Base-by-base conservation (phyloP, 441 rosid genomes). In the Eutrema salsugineum region DNA sequence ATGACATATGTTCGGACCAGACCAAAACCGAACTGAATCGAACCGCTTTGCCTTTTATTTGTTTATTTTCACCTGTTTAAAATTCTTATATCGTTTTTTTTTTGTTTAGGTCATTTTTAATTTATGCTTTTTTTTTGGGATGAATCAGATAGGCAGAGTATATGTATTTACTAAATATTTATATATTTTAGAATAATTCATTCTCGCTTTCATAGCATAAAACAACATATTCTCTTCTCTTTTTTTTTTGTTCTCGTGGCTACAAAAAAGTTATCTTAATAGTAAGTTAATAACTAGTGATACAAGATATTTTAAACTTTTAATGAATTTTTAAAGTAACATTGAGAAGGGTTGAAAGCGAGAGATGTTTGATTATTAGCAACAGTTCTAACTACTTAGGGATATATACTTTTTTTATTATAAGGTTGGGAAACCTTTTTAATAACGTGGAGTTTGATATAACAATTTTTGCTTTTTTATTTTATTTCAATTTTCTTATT, bases 1-100 rank as follows among this genome's bases (percentile, higher is more conserved):
- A 69, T 75, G 79, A 75, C 65, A 75, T 75, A 62, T 68, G 79
- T 69, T 70, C 71, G 79, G 72, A 64, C 49, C 68, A 64, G 62
- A 48, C 61, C 32, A 5, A 16, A 70, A 64, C 72, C 76, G 76
- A 58, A 76, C 75, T 64, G 56, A 40, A 57, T 70, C 67, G 76
- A 76, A 76, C 80, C 72, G 72, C 51, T 77, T 77, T 70, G 63
- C 63, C 47, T 28, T 61, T 22, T 40, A 10, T 57, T 42, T 9
- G 5, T 51, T 64, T 44, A 24, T 59, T 42, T 70, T 24, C 56
- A 51, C 47, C 38, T 63, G 30, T 64, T 64, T 50, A 5, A 53
- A 55, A 47, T 62, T 76, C 19, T 55, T 70, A 63, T 57, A 63
- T 76, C 63, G 49, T 76, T 69, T 55, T 28, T 59, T 58, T 46